phyloP scores from a whole-genome alignment of 2,329 filamentous ascomycete species.

The Leptographium flavum region DNA sequence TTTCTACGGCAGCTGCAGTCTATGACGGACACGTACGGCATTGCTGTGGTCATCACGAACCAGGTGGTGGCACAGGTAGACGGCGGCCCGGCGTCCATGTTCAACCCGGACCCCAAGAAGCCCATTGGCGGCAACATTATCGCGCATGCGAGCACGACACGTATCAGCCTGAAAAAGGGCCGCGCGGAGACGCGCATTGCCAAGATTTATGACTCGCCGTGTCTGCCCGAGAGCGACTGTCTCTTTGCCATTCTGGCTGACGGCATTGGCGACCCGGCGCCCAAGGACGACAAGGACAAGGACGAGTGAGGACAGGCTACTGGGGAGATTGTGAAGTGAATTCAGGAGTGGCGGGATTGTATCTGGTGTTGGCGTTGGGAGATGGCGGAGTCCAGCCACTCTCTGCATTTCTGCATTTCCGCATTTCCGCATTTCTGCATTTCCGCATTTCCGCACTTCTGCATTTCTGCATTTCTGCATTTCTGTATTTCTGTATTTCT shows the following conservation, averaged over 20 bases:
- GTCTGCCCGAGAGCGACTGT: conserved; percentile 89
- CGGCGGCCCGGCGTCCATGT: conserved; percentile 92
- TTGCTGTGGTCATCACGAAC: conserved; percentile 96
- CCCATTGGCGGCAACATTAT: conserved; percentile 98
- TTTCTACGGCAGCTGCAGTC: conserved; percentile 77
- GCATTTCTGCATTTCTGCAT: no score
- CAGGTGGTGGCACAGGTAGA: conserved; percentile 98
- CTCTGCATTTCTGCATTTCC: no score
- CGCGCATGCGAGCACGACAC: conserved; percentile 89
- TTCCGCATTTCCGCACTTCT: no score
- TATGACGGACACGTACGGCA: conserved; percentile 74
- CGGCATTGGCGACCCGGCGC: conserved; percentile 87
- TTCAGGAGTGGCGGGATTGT: no score
- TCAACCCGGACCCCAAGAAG: conserved; percentile 98
- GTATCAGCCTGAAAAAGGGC: conserved; percentile 90
- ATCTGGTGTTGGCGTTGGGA: no score
- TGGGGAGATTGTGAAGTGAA: no score
- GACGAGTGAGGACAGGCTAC: conserved; percentile 3
- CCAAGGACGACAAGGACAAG: conserved; percentile 78
- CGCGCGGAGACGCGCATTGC: conserved; percentile 90
- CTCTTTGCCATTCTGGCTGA: conserved; percentile 95
- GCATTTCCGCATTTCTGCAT: no score
- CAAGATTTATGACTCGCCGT: conserved; percentile 98
- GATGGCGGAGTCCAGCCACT: no score
- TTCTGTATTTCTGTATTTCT: no score